These are phyloP conservation scores for Ganoderma multipileum DNA, from an alignment of 1,284 basidiomycete genomes.

Conservation along the genomic window DNA sequence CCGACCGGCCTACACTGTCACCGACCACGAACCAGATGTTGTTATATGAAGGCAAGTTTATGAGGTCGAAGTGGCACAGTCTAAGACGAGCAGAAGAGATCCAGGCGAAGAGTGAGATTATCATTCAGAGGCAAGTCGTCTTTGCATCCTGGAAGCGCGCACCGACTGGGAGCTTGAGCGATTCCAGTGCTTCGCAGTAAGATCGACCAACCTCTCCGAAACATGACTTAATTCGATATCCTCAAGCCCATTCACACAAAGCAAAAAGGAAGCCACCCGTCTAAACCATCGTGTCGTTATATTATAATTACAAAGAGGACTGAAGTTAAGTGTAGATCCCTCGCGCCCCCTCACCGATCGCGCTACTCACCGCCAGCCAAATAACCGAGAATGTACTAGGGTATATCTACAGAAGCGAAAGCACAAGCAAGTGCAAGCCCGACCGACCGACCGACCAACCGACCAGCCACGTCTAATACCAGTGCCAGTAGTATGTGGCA, in stretches of 20 bases:
- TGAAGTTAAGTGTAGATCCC: background rate
- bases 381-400: slow-evolving; percentile 27
- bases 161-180: background rate
- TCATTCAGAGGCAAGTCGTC: background rate
- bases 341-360: slow-evolving; percentile 1
- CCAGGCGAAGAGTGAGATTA: background rate
- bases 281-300: background rate
- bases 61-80: background rate
- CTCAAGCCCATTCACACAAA: background rate
- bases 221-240: background rate
- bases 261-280: background rate
- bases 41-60: background rate
- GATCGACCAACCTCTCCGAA: too few species aligned
- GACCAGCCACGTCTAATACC: slow-evolving; percentile 1
- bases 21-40: background rate
- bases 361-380: slow-evolving; percentile 6
- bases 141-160: background rate
- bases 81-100: background rate
- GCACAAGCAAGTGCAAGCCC: slow-evolving; percentile 2
- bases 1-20: background rate
- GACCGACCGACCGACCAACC: background rate
- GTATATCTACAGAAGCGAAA: slow-evolving; percentile 30
- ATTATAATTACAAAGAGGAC: slow-evolving; percentile 13
- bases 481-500: slow-evolving; percentile 2
- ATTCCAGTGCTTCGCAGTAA: background rate